Conservation (phyloP, 2,329 filamentous ascomycete genomes). For the Graphiopsis chlorocephala region DNA sequence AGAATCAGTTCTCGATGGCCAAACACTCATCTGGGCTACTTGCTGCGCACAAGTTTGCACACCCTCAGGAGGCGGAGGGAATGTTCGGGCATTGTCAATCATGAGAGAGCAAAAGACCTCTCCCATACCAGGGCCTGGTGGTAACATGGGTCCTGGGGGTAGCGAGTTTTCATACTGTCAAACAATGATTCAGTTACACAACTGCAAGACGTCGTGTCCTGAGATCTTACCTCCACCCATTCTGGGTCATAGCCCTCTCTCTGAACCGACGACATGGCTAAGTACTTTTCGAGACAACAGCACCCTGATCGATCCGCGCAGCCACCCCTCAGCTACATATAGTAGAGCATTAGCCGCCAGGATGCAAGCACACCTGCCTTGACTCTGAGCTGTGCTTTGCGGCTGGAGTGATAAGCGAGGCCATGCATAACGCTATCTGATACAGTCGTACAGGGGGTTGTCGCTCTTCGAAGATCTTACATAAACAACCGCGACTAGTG, state of each 20-base stretch:
- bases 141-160: conserved; percentile 1
- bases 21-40: not conserved
- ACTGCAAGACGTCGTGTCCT: not conserved
- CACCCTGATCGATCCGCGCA: not conserved
- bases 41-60: not conserved
- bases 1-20: not conserved
- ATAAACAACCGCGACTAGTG: not conserved
- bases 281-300: too few relatives aligned
- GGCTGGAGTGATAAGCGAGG: not conserved
- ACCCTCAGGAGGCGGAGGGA: not conserved
- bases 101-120: conserved; percentile 4
- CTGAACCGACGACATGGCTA: not conserved
- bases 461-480: not conserved
- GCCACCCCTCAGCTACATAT: not conserved
- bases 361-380: not conserved
- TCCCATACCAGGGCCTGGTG: not conserved
- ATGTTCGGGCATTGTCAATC: not conserved
- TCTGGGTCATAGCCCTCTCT: conserved; percentile 7
- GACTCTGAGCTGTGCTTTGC: not conserved
- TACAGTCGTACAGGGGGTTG: not conserved
- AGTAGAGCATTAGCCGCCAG: not conserved
- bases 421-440: not conserved
- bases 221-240: not conserved
- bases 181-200: not conserved
- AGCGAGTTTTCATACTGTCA: conserved; percentile 3